Evolutionary conservation across 805 yeast species (phyloP).

Genomic region (Ogataea thermomethanolica): DNA sequence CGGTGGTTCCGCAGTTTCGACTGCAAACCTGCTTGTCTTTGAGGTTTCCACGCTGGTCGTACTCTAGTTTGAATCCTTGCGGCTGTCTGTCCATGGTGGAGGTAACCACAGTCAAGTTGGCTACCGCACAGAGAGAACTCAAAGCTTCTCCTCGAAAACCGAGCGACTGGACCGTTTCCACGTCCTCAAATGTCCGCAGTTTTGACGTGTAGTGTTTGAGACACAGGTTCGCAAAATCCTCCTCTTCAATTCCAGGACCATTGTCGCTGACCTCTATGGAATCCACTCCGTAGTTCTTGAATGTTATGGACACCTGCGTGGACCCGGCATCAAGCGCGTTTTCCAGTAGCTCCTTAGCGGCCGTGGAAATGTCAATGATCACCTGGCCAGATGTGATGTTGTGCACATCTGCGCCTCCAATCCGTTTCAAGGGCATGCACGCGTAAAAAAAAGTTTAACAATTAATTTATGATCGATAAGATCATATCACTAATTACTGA

Average conservation of each 20-base stretch:
- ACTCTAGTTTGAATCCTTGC: slow-evolving; percentile 52
- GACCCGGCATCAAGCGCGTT: slow-evolving; percentile 82
- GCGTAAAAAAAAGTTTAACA: slow-evolving; percentile 3
- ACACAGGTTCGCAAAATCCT: slow-evolving; percentile 54
- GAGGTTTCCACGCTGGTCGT: slow-evolving; percentile 54
- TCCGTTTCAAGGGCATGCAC: slow-evolving; percentile 35
- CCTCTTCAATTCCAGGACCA: slow-evolving; percentile 57
- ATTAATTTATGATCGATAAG: slow-evolving; percentile 9
- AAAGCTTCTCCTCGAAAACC: slow-evolving; percentile 86
- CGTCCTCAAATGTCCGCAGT: slow-evolving; percentile 51
- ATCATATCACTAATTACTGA: slow-evolving; percentile 41
- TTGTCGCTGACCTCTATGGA: slow-evolving; percentile 65
- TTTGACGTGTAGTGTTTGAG: slow-evolving; percentile 69
- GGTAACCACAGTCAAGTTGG: slow-evolving; percentile 48
- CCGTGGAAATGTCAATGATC: slow-evolving; percentile 70
- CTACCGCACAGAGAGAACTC: slow-evolving; percentile 61
- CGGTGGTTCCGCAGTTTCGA: slow-evolving; percentile 68
- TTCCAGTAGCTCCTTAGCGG: slow-evolving; percentile 83
- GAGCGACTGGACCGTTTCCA: slow-evolving; percentile 47
- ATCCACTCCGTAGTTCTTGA: slow-evolving; percentile 71
- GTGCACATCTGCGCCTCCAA: slow-evolving; percentile 56
- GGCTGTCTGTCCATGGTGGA: slow-evolving; percentile 49
- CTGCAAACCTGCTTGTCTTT: slow-evolving; percentile 35
- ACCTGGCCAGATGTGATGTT: slow-evolving; percentile 91
- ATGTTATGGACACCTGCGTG: slow-evolving; percentile 59